Evolutionary conservation across 345 rosid genomes (phyloP).

Genomic region (Lumnitzera racemosa): DNA sequence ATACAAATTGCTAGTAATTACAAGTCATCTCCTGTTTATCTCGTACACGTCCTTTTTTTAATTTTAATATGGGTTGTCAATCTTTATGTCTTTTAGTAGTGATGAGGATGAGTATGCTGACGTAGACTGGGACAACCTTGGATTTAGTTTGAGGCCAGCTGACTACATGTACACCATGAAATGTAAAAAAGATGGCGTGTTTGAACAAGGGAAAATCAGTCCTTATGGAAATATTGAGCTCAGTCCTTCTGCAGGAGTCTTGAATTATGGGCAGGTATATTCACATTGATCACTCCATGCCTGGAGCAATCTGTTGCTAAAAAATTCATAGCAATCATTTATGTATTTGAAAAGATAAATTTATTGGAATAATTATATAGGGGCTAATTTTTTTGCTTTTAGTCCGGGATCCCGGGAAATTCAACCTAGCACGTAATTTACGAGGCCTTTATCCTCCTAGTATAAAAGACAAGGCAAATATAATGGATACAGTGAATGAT

Average conservation of each 20-base stretch:
- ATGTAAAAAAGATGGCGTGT: slow-evolving; percentile 37
- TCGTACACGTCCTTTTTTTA: background rate
- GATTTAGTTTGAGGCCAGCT: slow-evolving; percentile 54
- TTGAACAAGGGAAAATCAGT: slow-evolving; percentile 40
- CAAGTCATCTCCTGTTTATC: background rate
- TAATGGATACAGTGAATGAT: too few species aligned
- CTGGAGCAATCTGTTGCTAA: too few species aligned
- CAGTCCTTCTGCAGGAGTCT: slow-evolving; percentile 75
- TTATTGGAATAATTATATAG: too few species aligned
- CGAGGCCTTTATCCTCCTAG: too few species aligned
- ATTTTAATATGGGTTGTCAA: too few species aligned
- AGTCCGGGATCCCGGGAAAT: too few species aligned
- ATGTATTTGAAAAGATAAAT: too few species aligned
- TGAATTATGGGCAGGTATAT: slow-evolving; percentile 85
- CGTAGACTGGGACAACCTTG: slow-evolving; percentile 80
- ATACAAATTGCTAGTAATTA: background rate
- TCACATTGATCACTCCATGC: too few species aligned
- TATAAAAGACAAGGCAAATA: too few species aligned
- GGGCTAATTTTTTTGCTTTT: too few species aligned
- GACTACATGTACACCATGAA: slow-evolving; percentile 74
- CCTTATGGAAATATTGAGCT: slow-evolving; percentile 52
- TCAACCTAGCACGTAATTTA: too few species aligned
- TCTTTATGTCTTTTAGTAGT: background rate
- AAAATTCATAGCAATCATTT: too few species aligned
- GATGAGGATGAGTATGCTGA: slow-evolving; percentile 57